Evolutionary conservation across 2,329 filamentous ascomycete genomes (phyloP).

Genomic region (Colletotrichum chlorophyti): DNA sequence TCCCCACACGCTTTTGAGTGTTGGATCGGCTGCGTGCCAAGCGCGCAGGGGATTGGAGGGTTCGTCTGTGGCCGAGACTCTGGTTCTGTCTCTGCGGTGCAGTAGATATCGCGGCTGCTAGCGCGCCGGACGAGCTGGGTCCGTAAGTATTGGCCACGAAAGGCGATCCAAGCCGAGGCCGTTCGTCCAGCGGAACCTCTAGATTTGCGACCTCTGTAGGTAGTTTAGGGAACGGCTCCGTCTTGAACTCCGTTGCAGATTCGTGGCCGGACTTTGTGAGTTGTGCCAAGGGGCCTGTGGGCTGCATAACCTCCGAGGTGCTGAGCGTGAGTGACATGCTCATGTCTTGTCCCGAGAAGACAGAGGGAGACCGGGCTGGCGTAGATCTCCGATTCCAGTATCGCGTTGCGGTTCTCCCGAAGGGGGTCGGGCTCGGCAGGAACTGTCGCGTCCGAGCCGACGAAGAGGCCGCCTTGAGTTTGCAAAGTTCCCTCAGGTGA

Average conservation of each 20-base stretch:
- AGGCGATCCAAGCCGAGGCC: constrained; percentile 57
- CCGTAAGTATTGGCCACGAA: constrained; percentile 67
- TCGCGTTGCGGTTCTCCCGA: constrained; percentile 56
- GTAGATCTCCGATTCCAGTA: constrained; percentile 57
- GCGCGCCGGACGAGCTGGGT: constrained; percentile 61
- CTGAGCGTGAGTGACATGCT: constrained; percentile 67
- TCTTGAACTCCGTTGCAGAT: constrained; percentile 24
- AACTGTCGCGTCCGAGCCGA: constrained; percentile 51
- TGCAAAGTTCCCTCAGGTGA: constrained; percentile 69
- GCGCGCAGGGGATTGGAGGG: constrained; percentile 60
- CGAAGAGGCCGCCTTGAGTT: constrained; percentile 54
- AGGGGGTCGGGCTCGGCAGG: constrained; percentile 64
- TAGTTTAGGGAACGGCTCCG: constrained; percentile 27
- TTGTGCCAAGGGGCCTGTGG: constrained; percentile 65
- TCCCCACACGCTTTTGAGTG: constrained; percentile 57
- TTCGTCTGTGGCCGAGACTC: constrained; percentile 56
- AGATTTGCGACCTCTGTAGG: neutral
- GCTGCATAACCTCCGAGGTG: constrained; percentile 71
- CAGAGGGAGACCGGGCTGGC: constrained; percentile 51
- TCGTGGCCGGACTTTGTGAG: constrained; percentile 55
- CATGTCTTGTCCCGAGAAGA: constrained; percentile 69
- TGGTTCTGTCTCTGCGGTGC: constrained; percentile 48
- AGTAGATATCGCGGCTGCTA: constrained; percentile 48
- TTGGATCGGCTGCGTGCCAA: constrained; percentile 57
- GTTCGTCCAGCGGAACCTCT: constrained; percentile 34